Base-by-base conservation (phyloP, 768 basidiomycete genomes). In the Leccinum fibrillosum region DNA sequence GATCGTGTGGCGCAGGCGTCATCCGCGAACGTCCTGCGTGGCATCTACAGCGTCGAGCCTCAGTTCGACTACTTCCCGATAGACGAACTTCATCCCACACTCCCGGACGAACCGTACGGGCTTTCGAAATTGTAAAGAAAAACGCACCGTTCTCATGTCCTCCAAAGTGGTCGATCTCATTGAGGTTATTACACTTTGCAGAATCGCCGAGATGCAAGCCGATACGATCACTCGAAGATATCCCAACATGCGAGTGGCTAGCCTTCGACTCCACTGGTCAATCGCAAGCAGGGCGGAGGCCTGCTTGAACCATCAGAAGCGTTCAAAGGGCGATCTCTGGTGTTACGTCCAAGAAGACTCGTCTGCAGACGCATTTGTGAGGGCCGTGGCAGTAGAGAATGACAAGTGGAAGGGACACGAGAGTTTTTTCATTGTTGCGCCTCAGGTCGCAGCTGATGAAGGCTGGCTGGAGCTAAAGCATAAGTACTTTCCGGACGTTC, bases 301-400 rank as follows among this genome's bases (percentile, higher is more conserved):
- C 39, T n/a, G 9, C n/a, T 4, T n/a, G 39, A 42, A 42, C 39
- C n/a, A 10, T 15, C 39, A 42, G n/a, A 4, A 5, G 2, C 39
- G 39, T 42, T 4, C 39, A 42, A n/a, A 42, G 4, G 39, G 39
- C n/a, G 39, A 42, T 2, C 39, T 42, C 39, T 42, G 39, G 86
- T 79, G 83, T 15, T 92, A 86, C 61, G 80, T 85, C n/a, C 84
- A 87, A 53, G 77, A 84, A 65, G 84, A 86, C 65, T 81, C 86
- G 4, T 81, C 71, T 4, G 86, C 88, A 10, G 78, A 83, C 0
- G 39, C 39, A 10, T 42, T 5, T 42, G n/a, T 42, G 4, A 42
- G 39, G n/a, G 39, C 39, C n/a, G 9, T 42, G 9, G 39, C 1
- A n/a, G 39, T n/a, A n/a, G 39, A 42, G 2, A 42, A 42, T 10